phyloP scores from a whole-genome alignment of 2,329 filamentous ascomycete species.

The Pseudocercospora fijiensis region DNA sequence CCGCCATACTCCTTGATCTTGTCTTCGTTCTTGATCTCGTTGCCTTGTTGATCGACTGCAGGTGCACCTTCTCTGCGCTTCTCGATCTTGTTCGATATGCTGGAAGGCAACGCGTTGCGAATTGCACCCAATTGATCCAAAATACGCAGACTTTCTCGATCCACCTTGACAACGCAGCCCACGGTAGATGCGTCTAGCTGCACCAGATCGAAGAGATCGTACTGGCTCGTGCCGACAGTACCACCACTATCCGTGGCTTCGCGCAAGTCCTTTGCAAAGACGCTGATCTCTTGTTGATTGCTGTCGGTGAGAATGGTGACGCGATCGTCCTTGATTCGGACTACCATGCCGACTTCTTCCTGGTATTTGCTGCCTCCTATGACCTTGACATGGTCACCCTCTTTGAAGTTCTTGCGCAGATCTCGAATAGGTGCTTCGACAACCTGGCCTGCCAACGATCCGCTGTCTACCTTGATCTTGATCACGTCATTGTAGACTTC shows the following conservation, averaged over 20 bases:
- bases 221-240: conserved; percentile 80
- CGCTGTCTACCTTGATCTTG: conserved; percentile 79
- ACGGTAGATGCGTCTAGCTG: conserved; percentile 92
- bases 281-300: conserved; percentile 88
- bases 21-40: conserved; percentile 88
- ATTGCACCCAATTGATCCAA: conserved; percentile 86
- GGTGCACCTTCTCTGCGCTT: conserved; percentile 74
- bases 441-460: conserved; percentile 74
- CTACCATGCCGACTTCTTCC: conserved; percentile 95
- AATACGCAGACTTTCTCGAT: conserved; percentile 85
- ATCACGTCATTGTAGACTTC: conserved; percentile 91
- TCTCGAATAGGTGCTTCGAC: conserved; percentile 93
- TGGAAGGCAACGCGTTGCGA: conserved; percentile 80
- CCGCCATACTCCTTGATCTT: conserved; percentile 88
- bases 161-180: conserved; percentile 89
- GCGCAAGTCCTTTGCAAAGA: conserved; percentile 95
- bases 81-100: conserved; percentile 85
- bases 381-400: conserved; percentile 97
- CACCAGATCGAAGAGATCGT: conserved; percentile 87
- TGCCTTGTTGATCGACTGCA: conserved; percentile 87
- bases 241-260: conserved; percentile 91
- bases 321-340: conserved; percentile 86
- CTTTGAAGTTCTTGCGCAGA: conserved; percentile 84
- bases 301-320: conserved; percentile 93
- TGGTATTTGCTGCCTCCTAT: conserved; percentile 92